phyloP scores from a whole-genome alignment of 148 eudicot species.

The Arbutus unedo region DNA sequence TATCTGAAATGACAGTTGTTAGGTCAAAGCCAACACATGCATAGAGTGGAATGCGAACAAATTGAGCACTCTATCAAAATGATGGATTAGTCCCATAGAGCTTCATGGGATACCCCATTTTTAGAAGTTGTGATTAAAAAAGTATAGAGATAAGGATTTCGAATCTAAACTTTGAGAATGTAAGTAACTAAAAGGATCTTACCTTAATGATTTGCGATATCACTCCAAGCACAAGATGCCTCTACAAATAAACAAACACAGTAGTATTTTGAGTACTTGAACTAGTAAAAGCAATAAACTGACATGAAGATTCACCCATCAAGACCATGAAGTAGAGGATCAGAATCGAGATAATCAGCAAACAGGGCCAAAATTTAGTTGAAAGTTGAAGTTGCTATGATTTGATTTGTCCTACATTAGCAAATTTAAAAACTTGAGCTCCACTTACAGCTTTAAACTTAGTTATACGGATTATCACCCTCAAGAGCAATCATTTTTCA shows the following conservation, averaged over 20 bases:
- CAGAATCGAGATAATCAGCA: background rate
- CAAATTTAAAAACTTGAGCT: background rate
- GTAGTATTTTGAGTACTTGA: background rate
- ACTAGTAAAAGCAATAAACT: background rate
- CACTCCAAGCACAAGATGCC: constrained; percentile 95
- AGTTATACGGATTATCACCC: background rate
- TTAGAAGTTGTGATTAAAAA: background rate
- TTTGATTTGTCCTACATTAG: background rate
- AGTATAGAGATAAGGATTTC: background rate
- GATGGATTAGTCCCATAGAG: background rate
- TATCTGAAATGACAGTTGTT: constrained; percentile 47
- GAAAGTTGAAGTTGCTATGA: background rate
- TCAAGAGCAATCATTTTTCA: constrained; percentile 7
- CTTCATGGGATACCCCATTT: background rate
- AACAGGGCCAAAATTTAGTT: background rate
- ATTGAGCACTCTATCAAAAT: constrained; percentile 5
- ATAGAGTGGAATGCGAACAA: background rate
- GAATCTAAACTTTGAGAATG: background rate
- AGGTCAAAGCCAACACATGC: constrained; percentile 10
- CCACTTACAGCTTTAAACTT: too few relatives aligned
- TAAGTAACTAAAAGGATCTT: constrained; percentile 13
- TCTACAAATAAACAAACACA: constrained; percentile 38
- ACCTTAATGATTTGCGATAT: constrained; percentile 99
- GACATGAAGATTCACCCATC: background rate
- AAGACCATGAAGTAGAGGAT: constrained; percentile 3